phyloP scores from a whole-genome alignment of 352 stramenopile species.

The Globisporangium parvum region DNA sequence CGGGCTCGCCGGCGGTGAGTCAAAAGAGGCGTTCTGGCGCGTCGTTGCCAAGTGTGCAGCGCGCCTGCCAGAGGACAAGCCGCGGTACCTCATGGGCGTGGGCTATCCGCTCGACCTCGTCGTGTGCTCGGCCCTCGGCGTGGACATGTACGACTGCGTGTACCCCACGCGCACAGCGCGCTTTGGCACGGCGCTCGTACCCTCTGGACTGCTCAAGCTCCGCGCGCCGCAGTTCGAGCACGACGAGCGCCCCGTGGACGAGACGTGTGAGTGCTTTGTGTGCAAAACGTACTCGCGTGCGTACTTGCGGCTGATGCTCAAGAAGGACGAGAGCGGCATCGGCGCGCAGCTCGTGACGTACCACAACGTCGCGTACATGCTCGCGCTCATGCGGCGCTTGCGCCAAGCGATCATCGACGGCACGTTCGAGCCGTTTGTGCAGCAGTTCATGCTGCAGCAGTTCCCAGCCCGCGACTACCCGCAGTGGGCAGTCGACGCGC shows the following conservation, averaged over 20 bases:
- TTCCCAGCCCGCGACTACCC: no score
- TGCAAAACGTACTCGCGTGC: constrained; percentile 71
- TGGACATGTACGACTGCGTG: constrained; percentile 96
- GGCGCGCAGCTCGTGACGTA: constrained; percentile 67
- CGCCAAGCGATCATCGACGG: constrained; percentile 44
- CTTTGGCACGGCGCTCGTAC: constrained; percentile 54
- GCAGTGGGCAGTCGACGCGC: no score
- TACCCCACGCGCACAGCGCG: no score
- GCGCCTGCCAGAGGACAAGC: constrained; percentile 90
- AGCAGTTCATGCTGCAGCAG: no score
- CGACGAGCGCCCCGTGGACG: constrained; percentile 61
- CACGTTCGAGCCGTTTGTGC: no score
- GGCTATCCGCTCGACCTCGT: constrained; percentile 97
- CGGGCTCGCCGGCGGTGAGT: constrained; percentile 90
- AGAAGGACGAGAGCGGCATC: constrained; percentile 62
- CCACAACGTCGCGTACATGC: constrained; percentile 85
- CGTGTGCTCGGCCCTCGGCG: constrained; percentile 93
- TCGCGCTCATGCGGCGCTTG: constrained; percentile 66
- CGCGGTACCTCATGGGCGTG: constrained; percentile 97
- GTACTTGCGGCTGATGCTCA: constrained; percentile 65
- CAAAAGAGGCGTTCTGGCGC: constrained; percentile 93
- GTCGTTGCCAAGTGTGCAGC: constrained; percentile 83
- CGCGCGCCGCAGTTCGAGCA: constrained; percentile 47
- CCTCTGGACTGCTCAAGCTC: constrained; percentile 65
- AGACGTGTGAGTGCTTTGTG: constrained; percentile 61